Evolutionary conservation across 148 eudicot genomes (phyloP).

Genomic region (Chenopodium berlandieri): DNA sequence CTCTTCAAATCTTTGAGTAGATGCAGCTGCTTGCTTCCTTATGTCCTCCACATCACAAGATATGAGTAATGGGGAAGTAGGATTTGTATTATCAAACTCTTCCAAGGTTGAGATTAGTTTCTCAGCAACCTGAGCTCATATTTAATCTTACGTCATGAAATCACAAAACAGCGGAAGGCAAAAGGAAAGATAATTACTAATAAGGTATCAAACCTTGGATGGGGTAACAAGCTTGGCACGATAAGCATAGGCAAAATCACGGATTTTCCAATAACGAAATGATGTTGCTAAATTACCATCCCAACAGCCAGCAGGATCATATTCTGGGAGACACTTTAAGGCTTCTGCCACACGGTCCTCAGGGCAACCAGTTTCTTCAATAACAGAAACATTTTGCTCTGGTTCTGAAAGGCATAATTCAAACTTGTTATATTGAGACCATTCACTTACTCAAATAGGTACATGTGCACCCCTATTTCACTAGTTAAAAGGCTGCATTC

Average conservation of each 20-base stretch:
- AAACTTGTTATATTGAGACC: slow-evolving; percentile 4
- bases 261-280: slow-evolving; percentile 92
- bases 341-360: slow-evolving; percentile 76
- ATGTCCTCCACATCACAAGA: slow-evolving; percentile 72
- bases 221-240: slow-evolving; percentile 74
- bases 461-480: background rate
- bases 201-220: slow-evolving; percentile 47
- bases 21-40: slow-evolving; percentile 91
- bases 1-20: slow-evolving; percentile 86
- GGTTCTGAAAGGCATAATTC: slow-evolving; percentile 47
- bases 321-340: slow-evolving; percentile 58
- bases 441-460: background rate
- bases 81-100: slow-evolving; percentile 70
- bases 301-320: slow-evolving; percentile 60
- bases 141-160: slow-evolving; percentile 5
- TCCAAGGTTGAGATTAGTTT: slow-evolving; percentile 72
- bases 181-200: slow-evolving; percentile 5
- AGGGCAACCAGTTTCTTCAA: slow-evolving; percentile 73
- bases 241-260: slow-evolving; percentile 92
- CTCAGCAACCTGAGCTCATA: slow-evolving; percentile 69
- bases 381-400: slow-evolving; percentile 48
- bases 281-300: slow-evolving; percentile 42
- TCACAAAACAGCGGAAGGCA: background rate
- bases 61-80: slow-evolving; percentile 69
- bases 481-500: background rate